phyloP scores from a whole-genome alignment of 768 basidiomycete species.

The Boletus reticulatus region DNA sequence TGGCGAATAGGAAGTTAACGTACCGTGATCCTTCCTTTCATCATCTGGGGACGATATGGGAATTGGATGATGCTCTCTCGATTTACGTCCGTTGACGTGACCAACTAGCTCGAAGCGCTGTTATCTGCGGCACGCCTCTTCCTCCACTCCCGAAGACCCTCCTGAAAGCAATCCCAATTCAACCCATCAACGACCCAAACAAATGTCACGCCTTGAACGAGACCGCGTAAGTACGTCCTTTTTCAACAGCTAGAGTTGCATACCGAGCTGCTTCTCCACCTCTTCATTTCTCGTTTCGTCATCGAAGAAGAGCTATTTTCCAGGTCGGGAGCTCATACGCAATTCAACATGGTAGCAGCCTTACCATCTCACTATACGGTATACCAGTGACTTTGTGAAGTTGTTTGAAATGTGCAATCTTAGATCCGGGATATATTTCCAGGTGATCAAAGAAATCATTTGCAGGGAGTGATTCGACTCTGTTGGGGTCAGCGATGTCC shows the following conservation, averaged over 20 bases:
- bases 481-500: not conserved
- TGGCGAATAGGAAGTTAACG: not conserved
- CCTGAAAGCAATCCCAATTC: conserved; percentile 57
- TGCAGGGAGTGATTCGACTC: conserved; percentile 41
- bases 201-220: conserved; percentile 73
- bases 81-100: not conserved
- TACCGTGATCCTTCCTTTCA: conserved; percentile 4
- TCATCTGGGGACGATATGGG: not conserved
- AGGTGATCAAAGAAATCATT: conserved; percentile 64
- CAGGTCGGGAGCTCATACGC: not conserved
- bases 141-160: conserved; percentile 74
- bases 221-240: not conserved
- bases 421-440: conserved; percentile 81
- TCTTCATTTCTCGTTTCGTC: conserved; percentile 61
- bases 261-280: conserved; percentile 50
- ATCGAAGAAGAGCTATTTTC: conserved; percentile 61
- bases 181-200: conserved; percentile 65
- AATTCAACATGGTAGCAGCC: conserved; percentile 6
- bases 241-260: not conserved
- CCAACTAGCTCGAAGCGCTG: conserved; percentile 6
- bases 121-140: conserved; percentile 35
- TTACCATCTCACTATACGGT: conserved; percentile 77
- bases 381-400: conserved; percentile 73
- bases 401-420: conserved; percentile 76
- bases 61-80: not conserved